Evolutionary conservation across 2,329 filamentous ascomycete genomes (phyloP), one percentile per base, ranked within the genome.

Genomic region (Neofusicoccum parvum): DNA sequence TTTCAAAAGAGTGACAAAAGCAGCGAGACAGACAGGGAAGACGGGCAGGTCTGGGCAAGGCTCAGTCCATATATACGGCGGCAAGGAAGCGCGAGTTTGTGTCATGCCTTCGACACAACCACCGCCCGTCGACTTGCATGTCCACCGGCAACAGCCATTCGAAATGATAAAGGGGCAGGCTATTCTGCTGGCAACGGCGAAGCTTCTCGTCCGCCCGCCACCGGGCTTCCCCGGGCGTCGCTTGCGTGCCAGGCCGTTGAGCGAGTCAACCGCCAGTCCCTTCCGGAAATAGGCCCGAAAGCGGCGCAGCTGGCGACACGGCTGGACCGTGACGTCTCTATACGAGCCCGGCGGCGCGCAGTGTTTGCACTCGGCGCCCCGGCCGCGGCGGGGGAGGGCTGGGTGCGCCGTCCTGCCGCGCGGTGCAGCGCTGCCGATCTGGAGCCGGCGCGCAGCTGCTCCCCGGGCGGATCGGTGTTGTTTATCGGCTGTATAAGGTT

Each of bases 241-340:
- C 10, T n/a, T 14, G 20, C 39, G 43, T 48, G 27, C 14, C 20
- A 46, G 41, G 54, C 27, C 27, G 23, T 32, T 14, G 27, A 20
- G 43, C 56, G 56, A 60, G 56, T 60, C 56, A 59, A 48, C 41
- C 27, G n/a, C 20, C 11, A 34, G 3, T 15, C 20, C 15, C n/a
- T 60, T 60, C 23, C 32, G 56, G 56, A 20, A 60, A 48, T 20
- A 60, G 56, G 43, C 11, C 56, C 56, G 56, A 60, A 20, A 48
- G 43, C 27, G 56, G 41, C 56, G 56, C 43, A 48, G 56, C 17
- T 37, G 56, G 5, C 37, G 43, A 48, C 43, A 48, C 41, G 54
- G 43, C 56, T 6, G 12, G 56, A 43, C 53, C 17, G 39, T 23
- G 14, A 39, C 23, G 14, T n/a, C 32, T 9, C 53, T 39, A 46